Evolutionary conservation across 495 filamentous ascomycete genomes (phyloP), one percentile per base, ranked within the genome.

Genomic region (Viridothelium virens): DNA sequence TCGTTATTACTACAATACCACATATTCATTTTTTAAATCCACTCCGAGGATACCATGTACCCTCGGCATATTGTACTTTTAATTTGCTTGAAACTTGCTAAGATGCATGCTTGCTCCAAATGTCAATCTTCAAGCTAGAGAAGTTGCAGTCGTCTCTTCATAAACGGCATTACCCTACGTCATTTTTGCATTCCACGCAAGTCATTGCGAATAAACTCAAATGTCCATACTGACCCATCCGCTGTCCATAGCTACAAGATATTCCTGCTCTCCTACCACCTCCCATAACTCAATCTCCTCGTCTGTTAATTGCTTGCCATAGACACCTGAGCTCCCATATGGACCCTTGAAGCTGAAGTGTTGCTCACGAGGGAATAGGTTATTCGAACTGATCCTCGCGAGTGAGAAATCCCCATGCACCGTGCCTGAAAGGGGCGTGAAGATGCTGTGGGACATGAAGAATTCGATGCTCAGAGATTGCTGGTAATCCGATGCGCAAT

Each of bases 321-420:
- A 83, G 31, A 81, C 70, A 0, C 82, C 82, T 6, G 79, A 82
- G 53, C 73, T 73, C n/a, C 82, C 82, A 63, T 83, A 84, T 0
- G 82, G 82, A 0, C 82, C 82, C 66, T 83, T 83, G 12, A 75
- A 75, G 39, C 75, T 78, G 1, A 69, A 59, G 39, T 66, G 64
- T 69, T 72, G 66, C 14, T 73, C 63, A 9, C 69, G 56, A 6
- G 75, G 76, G 81, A 82, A 84, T 31, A 65, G 33, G 7, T 75
- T 79, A 18, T 70, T 71, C 2, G 77, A 79, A 3, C 66, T 61
- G 37, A 79, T 64, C 62, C 79, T 73, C 16, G 76, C 74, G 1
- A 77, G 66, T 12, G 74, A 68, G 63, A 83, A 79, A 56, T 82
- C 76, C 14, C 81, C 82, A 48, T 84, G 81, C n/a, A 83, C 81